phyloP scores from a whole-genome alignment of 176 grass and related monocot genomes.

The Leersia perrieri region DNA sequence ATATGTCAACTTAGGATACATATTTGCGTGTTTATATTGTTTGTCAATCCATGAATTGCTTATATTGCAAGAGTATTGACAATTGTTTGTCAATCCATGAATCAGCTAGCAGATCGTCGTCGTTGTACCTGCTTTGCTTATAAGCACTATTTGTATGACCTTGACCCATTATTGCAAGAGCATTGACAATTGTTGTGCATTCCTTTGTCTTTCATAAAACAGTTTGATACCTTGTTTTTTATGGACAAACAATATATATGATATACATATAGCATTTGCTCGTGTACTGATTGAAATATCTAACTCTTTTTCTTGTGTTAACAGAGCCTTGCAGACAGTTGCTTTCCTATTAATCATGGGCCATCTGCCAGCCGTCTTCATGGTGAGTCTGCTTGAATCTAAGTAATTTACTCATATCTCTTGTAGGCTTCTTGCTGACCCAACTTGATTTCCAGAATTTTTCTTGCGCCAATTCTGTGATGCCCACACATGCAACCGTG shows the following conservation, averaged over 20 bases:
- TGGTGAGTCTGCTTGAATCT: slow-evolving; percentile 52
- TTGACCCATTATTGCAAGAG: neutral
- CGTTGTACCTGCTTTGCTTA: neutral
- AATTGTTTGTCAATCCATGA: too few relatives aligned
- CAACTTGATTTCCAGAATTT: slow-evolving; percentile 67
- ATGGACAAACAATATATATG: slow-evolving; percentile 17
- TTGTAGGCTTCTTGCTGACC: slow-evolving; percentile 23
- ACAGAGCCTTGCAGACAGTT: slow-evolving; percentile 90
- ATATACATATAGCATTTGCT: slow-evolving; percentile 18
- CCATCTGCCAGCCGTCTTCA: slow-evolving; percentile 74
- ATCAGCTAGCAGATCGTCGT: neutral
- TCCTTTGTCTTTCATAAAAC: neutral
- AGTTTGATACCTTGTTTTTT: neutral
- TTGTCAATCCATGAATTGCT: too few relatives aligned
- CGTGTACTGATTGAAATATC: neutral
- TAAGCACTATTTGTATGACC: neutral
- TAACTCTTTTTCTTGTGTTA: slow-evolving; percentile 26
- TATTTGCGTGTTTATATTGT: neutral
- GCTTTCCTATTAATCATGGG: slow-evolving; percentile 90
- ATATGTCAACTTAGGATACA: neutral
- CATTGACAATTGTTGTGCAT: neutral
- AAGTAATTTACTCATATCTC: slow-evolving; percentile 2
- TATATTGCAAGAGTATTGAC: too few relatives aligned
- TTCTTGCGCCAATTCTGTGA: slow-evolving; percentile 96
- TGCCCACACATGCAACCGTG: slow-evolving; percentile 71